Evolutionary conservation across 2,329 filamentous ascomycete species (phyloP), one percentile per base, ranked within the genome.

Genomic region (Claviceps humidiphila): DNA sequence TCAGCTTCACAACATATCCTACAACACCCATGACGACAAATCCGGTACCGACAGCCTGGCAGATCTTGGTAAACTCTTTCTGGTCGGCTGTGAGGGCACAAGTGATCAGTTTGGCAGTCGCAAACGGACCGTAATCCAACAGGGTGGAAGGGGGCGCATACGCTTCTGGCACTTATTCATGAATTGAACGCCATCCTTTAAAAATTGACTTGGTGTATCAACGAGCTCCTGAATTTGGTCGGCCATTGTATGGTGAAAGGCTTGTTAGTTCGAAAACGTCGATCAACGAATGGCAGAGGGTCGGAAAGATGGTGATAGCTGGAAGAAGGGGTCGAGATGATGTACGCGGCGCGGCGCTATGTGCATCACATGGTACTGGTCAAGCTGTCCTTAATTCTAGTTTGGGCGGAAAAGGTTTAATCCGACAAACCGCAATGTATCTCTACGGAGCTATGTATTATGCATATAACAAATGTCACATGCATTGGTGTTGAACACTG

Each of bases 21-120:
- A 85, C 82, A 47, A 80, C 78, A 56, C 81, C 81, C 81, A 84
- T 85, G 67, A 85, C 76, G 57, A 85, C 67, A 70, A 85, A 85
- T 54, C 82, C 82, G 57, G 84, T 76, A 54, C 81, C 82, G 56
- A 85, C 82, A 55, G 82, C 82, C 69, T 75, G 73, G 64, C 68
- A 72, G 53, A 73, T 66, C 58, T 68, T 68, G 51, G 71, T 60
- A 56, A 73, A 73, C 60, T 73, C 71, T 57, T 68, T 66, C 57
- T 66, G 63, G 51, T 73, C 70, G 52, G 69, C 69, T 71, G 50
- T 40, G 41, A 47, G 26, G 44, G 38, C n/a, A 44, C 4, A 14
- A n/a, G 45, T 16, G 11, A 44, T 49, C 34, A 48, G 51, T 45
- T 34, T 8, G 24, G 22, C 17, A 14, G 22, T 7, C n/a, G 24